A percentile compares a stretch with the other conserved stretches of the same genome.
These are phyloP conservation scores for Candida morakotiae DNA, from an alignment of 805 yeast genomes.

Conservation along the genomic window DNA sequence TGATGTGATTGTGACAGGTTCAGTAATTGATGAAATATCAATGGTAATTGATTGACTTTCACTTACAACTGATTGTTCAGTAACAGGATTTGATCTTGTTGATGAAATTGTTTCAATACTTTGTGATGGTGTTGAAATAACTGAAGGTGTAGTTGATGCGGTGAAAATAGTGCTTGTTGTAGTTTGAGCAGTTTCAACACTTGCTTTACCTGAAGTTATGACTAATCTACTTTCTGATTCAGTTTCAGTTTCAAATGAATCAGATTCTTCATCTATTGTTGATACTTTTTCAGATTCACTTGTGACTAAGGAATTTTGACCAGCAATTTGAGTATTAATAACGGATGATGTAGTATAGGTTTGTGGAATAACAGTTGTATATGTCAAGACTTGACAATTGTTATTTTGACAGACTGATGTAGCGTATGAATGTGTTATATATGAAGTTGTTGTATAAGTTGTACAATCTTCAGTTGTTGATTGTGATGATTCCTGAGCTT, in stretches of 20 bases:
- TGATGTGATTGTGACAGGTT: slow-evolving; percentile 6
- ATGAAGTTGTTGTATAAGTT: slow-evolving; percentile 15
- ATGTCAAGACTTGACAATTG: slow-evolving; percentile 9
- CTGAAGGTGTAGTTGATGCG: slow-evolving; percentile 22
- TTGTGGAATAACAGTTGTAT: slow-evolving; percentile 7
- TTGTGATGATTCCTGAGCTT: not conserved
- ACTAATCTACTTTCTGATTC: not conserved
- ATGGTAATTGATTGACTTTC: slow-evolving; percentile 20
- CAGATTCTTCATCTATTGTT: not conserved
- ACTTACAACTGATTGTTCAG: slow-evolving; percentile 21
- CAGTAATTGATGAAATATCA: slow-evolving; percentile 16
- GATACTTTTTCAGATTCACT: not conserved
- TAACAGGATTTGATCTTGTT: slow-evolving; percentile 25
- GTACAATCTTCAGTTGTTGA: not conserved
- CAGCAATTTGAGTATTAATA: not conserved
- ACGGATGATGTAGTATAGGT: slow-evolving; percentile 1
- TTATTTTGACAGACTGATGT: slow-evolving; percentile 13
- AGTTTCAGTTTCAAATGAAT: not conserved
- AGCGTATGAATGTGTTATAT: slow-evolving; percentile 12
- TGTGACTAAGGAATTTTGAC: not conserved
- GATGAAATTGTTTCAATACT: slow-evolving; percentile 16
- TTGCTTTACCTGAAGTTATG: slow-evolving; percentile 4
- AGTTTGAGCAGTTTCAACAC: slow-evolving; percentile 17
- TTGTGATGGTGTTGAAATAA: slow-evolving; percentile 16
- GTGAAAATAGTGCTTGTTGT: slow-evolving; percentile 25